phyloP scores from a whole-genome alignment of 345 rosid species.

The Erodium maritimum region DNA sequence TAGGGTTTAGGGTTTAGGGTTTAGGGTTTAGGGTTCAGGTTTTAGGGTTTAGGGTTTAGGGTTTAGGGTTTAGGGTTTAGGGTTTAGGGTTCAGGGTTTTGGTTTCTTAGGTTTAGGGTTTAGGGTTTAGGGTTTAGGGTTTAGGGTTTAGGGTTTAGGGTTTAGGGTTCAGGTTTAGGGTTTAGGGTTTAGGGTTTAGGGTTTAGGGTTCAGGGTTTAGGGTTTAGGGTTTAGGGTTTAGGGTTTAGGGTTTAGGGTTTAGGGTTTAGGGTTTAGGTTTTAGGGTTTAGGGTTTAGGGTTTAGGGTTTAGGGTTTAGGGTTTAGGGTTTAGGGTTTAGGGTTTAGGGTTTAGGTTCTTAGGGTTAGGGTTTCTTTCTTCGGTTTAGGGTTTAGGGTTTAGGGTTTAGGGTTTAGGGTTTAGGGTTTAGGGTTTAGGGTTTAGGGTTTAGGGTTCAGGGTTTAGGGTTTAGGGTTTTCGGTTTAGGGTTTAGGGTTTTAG shows the following conservation, averaged over 20 bases:
- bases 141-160: neutral
- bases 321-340: slow-evolving; percentile 1
- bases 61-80: slow-evolving; percentile 1
- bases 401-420: slow-evolving; percentile 1
- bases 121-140: neutral
- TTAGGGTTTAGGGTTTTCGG: slow-evolving; percentile 5
- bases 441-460: slow-evolving; percentile 1
- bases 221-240: slow-evolving; percentile 1
- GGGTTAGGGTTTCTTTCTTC: too few relatives aligned
- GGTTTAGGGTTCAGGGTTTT: slow-evolving; percentile 1
- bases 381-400: slow-evolving; percentile 1
- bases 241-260: slow-evolving; percentile 1
- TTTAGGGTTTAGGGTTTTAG: slow-evolving; percentile 1
- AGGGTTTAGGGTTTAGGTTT: slow-evolving; percentile 5
- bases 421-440: slow-evolving; percentile 1
- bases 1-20: slow-evolving; percentile 1
- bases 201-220: slow-evolving; percentile 1
- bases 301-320: slow-evolving; percentile 2
- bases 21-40: slow-evolving; percentile 5
- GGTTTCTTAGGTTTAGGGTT: neutral
- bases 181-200: slow-evolving; percentile 1
- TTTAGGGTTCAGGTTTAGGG: neutral
- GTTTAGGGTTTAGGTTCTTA: too few relatives aligned
- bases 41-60: slow-evolving; percentile 5
- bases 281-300: slow-evolving; percentile 7